Evolutionary conservation across 495 filamentous ascomycete genomes (phyloP).

Genomic region (Aspergillus panamensis): DNA sequence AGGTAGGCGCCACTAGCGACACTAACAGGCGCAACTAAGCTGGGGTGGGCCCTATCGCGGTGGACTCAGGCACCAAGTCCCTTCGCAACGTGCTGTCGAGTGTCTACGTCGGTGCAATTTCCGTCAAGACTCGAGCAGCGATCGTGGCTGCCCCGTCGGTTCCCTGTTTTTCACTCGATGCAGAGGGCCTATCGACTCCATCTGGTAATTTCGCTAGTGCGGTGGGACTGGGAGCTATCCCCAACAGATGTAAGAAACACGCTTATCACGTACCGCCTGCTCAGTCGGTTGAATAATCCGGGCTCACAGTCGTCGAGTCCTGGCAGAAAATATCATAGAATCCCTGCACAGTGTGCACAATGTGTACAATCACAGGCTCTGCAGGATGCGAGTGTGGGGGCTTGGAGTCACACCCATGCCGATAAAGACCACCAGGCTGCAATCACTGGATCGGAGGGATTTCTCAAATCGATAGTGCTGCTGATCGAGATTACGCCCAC

Average conservation of each 20-base stretch:
- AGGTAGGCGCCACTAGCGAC: not conserved
- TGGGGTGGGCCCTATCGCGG: not conserved
- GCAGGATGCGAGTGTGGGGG: not conserved
- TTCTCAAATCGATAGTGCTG: conserved; percentile 4
- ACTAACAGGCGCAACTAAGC: too few relatives aligned
- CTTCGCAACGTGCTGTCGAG: not conserved
- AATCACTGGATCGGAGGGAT: not conserved
- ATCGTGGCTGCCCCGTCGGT: not conserved
- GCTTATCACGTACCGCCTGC: not conserved
- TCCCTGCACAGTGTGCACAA: not conserved
- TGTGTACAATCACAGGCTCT: not conserved
- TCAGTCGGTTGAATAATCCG: not conserved
- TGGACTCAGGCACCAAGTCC: not conserved
- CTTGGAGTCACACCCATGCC: not conserved
- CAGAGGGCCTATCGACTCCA: not conserved
- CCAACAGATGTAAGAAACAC: not conserved
- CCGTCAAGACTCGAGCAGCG: not conserved
- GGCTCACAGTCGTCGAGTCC: not conserved
- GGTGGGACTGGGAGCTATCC: not conserved
- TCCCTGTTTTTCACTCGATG: not conserved
- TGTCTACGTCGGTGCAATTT: not conserved
- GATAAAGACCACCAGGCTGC: not conserved
- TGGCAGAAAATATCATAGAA: not conserved
- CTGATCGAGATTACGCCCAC: conserved; percentile 3
- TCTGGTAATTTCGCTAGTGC: not conserved